Evolutionary conservation across 1,284 basidiomycete species (phyloP).

Genomic region (Cutaneotrichosporon sp.): DNA sequence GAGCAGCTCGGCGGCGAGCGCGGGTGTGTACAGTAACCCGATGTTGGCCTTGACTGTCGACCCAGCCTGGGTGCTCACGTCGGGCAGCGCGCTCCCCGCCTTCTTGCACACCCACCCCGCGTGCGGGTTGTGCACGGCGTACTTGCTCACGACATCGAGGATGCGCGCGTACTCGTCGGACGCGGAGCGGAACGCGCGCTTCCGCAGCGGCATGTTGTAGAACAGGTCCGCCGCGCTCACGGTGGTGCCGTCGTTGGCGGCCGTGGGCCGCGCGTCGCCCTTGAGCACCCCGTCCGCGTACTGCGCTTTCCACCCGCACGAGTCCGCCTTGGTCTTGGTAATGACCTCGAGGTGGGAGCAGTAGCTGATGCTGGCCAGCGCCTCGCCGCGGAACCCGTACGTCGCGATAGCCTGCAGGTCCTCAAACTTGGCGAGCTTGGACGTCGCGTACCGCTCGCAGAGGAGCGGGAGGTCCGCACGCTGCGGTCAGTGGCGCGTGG

Average conservation of each 20-base stretch:
- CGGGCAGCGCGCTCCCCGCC: conserved; percentile 70
- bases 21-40: conserved; percentile 75
- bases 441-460: conserved; percentile 94
- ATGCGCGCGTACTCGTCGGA: conserved; percentile 93
- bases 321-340: conserved; percentile 79
- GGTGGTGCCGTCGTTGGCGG: conserved; percentile 91
- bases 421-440: conserved; percentile 83
- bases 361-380: conserved; percentile 93
- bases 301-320: conserved; percentile 86
- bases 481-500: conserved; percentile 49
- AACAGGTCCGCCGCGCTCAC: conserved; percentile 95
- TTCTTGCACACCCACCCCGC: conserved; percentile 91
- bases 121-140: conserved; percentile 87
- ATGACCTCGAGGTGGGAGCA: conserved; percentile 85
- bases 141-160: conserved; percentile 90
- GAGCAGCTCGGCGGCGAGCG: conserved; percentile 78
- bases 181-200: conserved; percentile 78
- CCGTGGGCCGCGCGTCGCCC: conserved; percentile 80
- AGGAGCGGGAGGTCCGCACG: conserved; percentile 81
- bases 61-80: conserved; percentile 76
- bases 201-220: conserved; percentile 87
- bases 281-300: conserved; percentile 75
- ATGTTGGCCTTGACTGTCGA: conserved; percentile 74
- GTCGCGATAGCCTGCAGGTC: conserved; percentile 85
- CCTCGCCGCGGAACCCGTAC: conserved; percentile 97